phyloP scores from a whole-genome alignment of 2,329 filamentous ascomycete genomes.

The Cladosporium phlei region DNA sequence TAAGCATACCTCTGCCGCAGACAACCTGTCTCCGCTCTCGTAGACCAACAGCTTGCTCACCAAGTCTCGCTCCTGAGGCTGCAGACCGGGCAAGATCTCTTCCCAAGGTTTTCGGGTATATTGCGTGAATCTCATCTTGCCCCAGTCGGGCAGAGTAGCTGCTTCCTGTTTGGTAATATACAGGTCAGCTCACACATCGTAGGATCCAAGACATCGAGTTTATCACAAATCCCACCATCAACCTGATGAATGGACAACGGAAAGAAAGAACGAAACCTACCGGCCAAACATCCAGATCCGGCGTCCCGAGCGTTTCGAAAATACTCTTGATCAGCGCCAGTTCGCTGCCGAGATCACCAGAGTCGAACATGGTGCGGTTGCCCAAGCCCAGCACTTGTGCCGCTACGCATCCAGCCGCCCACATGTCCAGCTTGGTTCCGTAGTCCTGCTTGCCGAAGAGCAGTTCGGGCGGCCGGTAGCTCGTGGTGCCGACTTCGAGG shows the following conservation, averaged over 20 bases:
- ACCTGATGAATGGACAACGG: no score
- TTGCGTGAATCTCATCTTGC: slow-evolving; percentile 72
- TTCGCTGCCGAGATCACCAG: slow-evolving; percentile 86
- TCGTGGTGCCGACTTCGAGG: slow-evolving; percentile 87
- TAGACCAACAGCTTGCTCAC: slow-evolving; percentile 66
- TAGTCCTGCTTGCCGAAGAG: slow-evolving; percentile 80
- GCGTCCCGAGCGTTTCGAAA: slow-evolving; percentile 86
- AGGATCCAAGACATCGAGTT: no score
- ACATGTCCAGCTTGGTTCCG: slow-evolving; percentile 71
- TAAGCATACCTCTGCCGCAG: slow-evolving; percentile 55
- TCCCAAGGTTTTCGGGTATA: slow-evolving; percentile 68
- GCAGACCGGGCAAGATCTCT: slow-evolving; percentile 60
- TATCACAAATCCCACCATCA: no score
- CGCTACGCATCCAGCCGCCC: slow-evolving; percentile 79
- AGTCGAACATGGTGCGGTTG: slow-evolving; percentile 69
- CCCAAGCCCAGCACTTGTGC: slow-evolving; percentile 63
- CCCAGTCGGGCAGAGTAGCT: slow-evolving; percentile 72
- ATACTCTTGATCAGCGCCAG: slow-evolving; percentile 86
- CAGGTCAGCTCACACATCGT: no score
- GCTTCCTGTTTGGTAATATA: no score
- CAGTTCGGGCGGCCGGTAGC: slow-evolving; percentile 84
- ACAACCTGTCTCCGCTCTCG: slow-evolving; percentile 62
- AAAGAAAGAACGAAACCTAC: slow-evolving; percentile 43
- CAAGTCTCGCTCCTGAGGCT: slow-evolving; percentile 58
- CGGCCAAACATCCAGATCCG: slow-evolving; percentile 75